Evolutionary conservation across 2,329 filamentous ascomycete species (phyloP), one percentile per base, ranked within the genome.

Genomic region (Verticillium alfalfae): DNA sequence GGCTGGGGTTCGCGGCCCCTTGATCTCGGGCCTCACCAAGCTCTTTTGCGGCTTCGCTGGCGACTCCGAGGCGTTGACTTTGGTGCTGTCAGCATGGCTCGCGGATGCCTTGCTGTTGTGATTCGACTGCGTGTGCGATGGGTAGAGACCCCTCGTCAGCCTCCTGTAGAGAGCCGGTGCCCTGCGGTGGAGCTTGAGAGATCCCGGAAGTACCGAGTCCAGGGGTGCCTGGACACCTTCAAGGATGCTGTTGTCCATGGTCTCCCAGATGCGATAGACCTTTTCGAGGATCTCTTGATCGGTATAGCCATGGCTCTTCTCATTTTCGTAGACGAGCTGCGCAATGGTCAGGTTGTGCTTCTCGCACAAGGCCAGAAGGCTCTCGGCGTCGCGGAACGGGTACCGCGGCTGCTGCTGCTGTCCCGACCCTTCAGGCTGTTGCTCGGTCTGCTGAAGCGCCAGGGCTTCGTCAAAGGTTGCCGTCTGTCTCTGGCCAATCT

Each of bases 291-390:
- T 81, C 18, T 81, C 78, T 10, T 81, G 78, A 56, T 82, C 79
- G 0, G 77, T 78, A 61, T 81, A 81, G 9, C 80, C 80, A 5
- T 79, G 75, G 65, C 80, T 80, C 71, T 79, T 82, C 63, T 82
- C 80, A 59, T 82, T 82, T 67, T 82, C 79, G 61, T 81, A 82
- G 4, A 82, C 80, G 36, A 82, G 65, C 65, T 82, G 80, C 1
- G 80, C 80, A 34, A 82, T 82, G 3, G 80, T 82, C 7, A 82
- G 70, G 60, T 82, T 82, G 68, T 82, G 78, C 64, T 80, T 79
- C 57, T 78, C 75, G 61, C 80, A 82, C 2, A 82, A 68, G 3
- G 76, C 72, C 54, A 82, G 67, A 34, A 82, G 67, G 64, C 79
- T 82, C 57, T 69, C 69, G 7, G 78, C 79, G 56, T 82, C 76